phyloP scores from a whole-genome alignment of 2,329 filamentous ascomycete genomes.

The Davidsoniella eucalypti region DNA sequence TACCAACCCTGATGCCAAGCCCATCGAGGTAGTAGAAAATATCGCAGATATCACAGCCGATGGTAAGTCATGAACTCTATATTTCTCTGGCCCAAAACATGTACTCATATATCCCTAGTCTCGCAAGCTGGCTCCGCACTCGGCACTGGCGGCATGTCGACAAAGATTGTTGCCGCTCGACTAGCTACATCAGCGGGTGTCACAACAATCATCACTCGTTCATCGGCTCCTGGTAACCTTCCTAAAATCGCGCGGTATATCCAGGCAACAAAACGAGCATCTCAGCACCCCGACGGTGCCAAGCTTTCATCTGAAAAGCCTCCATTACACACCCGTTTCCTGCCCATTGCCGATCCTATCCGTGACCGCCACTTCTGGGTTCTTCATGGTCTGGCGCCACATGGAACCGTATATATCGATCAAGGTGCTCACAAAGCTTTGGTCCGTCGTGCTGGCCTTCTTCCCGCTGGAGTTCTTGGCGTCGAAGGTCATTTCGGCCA shows the following conservation, averaged over 20 bases:
- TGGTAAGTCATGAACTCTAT: constrained; percentile 26
- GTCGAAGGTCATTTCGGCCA: constrained; percentile 81
- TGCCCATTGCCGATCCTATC: constrained; percentile 69
- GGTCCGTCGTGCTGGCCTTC: constrained; percentile 65
- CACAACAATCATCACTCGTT: constrained; percentile 87
- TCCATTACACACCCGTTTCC: constrained; percentile 81
- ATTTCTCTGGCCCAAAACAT: background rate
- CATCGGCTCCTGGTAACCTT: constrained; percentile 87
- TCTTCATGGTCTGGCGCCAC: constrained; percentile 74
- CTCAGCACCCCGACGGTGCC: constrained; percentile 16
- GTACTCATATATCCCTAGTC: constrained; percentile 31
- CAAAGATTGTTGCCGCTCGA: constrained; percentile 86
- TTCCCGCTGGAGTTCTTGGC: constrained; percentile 80
- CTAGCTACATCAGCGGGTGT: constrained; percentile 89
- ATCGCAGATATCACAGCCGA: constrained; percentile 71
- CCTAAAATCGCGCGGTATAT: constrained; percentile 70
- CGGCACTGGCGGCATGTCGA: constrained; percentile 93
- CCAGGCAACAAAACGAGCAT: constrained; percentile 31
- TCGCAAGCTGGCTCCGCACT: constrained; percentile 77
- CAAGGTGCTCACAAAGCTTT: constrained; percentile 71
- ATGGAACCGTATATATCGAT: constrained; percentile 87
- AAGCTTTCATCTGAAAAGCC: constrained; percentile 22
- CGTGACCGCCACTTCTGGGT: constrained; percentile 96
- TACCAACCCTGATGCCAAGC: constrained; percentile 64
- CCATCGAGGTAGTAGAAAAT: constrained; percentile 86